Evolutionary conservation across 441 rosid species (phyloP), one percentile per base, ranked within the genome.

Genomic region (Arabidopsis hybrid): DNA sequence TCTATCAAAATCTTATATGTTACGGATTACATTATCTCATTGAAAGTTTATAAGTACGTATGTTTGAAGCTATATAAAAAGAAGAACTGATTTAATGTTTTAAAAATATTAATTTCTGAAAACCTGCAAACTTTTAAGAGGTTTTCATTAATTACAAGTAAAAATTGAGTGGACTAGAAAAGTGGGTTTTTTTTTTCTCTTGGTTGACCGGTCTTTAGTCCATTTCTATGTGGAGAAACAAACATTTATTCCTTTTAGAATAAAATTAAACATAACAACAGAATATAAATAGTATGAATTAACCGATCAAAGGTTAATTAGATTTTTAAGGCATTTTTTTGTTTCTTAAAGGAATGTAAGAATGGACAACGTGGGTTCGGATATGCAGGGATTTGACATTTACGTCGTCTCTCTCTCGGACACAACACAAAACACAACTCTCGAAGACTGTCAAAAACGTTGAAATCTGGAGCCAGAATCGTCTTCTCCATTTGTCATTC

Each of bases 401-500:
- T 51, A 78, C 72, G 63, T 49, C 73, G 49, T 60, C 63, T 62
- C 64, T 78, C 75, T 21, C 65, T 71, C 68, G 74, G 67, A 12
- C 70, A 73, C 64, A 76, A 70, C 65, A 74, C 69, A 67, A 32
- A 72, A 81, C 95, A 81, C 95, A 85, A 84, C 75, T 86, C 83
- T 84, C 91, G 69, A 68, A 84, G 82, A 79, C 80, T 69, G 82
- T 80, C 69, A 45, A 78, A 79, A 73, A 85, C 87, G 85, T 90
- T 84, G 91, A 88, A 88, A 88, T 83, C 79, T 85, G 93, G 72
- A 90, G 89, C 96, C 78, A 74, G 91, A 81, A 79, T 88, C 90
- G 96, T 87, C 93, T 84, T 84, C 90, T 90, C 93, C 90, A 80
- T 87, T 87, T 88, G 96, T 88, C 93, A 85, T 87, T 83, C 89